Evolutionary conservation across 441 rosid species (phyloP).

Genomic region (Arabidopsis hybrid): DNA sequence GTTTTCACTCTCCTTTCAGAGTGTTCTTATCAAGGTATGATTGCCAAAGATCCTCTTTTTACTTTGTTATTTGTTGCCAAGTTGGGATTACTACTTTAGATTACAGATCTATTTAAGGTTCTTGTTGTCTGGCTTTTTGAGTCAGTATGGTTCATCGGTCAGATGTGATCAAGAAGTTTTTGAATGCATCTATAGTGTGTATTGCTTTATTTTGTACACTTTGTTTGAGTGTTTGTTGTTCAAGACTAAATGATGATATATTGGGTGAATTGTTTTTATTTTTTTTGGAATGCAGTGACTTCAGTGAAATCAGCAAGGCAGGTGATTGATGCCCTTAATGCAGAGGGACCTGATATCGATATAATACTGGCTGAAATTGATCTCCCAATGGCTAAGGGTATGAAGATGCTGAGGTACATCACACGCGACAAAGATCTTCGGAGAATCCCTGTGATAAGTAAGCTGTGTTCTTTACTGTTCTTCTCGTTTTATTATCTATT

Average conservation of each 20-base stretch:
- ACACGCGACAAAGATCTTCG: constrained; percentile 78
- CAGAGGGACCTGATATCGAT: constrained; percentile 95
- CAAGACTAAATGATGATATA: background rate
- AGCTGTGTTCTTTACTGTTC: constrained; percentile 44
- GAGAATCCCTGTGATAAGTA: constrained; percentile 96
- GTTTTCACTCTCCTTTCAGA: constrained; percentile 77
- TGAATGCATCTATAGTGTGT: background rate
- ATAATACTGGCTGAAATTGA: constrained; percentile 94
- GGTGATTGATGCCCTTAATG: constrained; percentile 93
- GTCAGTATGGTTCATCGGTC: background rate
- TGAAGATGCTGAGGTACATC: constrained; percentile 94
- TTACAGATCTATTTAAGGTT: constrained; percentile 24
- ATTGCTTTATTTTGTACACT: background rate
- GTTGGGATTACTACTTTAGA: constrained; percentile 2
- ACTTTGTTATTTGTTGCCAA: background rate
- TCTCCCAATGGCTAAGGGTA: constrained; percentile 95
- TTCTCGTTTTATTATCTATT: background rate
- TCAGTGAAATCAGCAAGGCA: constrained; percentile 92
- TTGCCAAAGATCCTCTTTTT: constrained; percentile 21
- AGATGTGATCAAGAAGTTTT: background rate
- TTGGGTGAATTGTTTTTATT: background rate
- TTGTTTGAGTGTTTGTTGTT: background rate
- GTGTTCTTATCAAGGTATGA: constrained; percentile 93
- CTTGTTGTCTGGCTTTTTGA: background rate
- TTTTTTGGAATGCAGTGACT: constrained; percentile 65